Evolutionary conservation across 495 filamentous ascomycete species (phyloP).

Genomic region (Talaromyces wortmannii): DNA sequence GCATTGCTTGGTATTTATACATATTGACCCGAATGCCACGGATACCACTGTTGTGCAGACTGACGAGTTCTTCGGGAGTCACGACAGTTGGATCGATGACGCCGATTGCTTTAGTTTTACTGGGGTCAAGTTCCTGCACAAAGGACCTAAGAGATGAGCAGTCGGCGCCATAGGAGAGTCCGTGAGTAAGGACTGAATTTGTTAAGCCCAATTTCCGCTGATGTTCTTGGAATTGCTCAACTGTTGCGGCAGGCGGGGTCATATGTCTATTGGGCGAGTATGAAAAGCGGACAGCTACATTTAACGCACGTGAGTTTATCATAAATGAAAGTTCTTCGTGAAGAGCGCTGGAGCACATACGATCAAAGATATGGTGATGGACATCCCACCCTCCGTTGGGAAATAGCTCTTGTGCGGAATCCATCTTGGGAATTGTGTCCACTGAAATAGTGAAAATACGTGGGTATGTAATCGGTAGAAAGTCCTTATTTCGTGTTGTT

Average conservation of each 20-base stretch:
- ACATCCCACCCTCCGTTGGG: constrained; percentile 21
- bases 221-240: constrained; percentile 12
- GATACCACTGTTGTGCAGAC: constrained; percentile 13
- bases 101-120: constrained; percentile 11
- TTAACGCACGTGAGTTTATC: not conserved
- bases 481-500: too few relatives aligned
- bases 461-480: too few relatives aligned
- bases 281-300: constrained; percentile 10
- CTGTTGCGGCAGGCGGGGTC: constrained; percentile 16
- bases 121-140: constrained; percentile 6
- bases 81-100: constrained; percentile 16
- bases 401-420: constrained; percentile 4
- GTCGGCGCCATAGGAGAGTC: constrained; percentile 18
- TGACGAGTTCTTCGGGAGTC: constrained; percentile 7
- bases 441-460: too few relatives aligned
- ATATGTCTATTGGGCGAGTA: constrained; percentile 16
- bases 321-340: constrained; percentile 7
- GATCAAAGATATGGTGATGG: constrained; percentile 11
- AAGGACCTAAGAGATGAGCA: constrained; percentile 12
- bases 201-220: constrained; percentile 14
- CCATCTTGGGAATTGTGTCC: not conserved
- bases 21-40: constrained; percentile 19
- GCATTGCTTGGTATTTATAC: constrained; percentile 17
- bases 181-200: constrained; percentile 19
- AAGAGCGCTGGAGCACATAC: not conserved